A percentile compares a stretch with the other conserved stretches of the same genome.
phyloP scores from a whole-genome alignment of 352 stramenopile species.

The Globisporangium mamillatum region DNA sequence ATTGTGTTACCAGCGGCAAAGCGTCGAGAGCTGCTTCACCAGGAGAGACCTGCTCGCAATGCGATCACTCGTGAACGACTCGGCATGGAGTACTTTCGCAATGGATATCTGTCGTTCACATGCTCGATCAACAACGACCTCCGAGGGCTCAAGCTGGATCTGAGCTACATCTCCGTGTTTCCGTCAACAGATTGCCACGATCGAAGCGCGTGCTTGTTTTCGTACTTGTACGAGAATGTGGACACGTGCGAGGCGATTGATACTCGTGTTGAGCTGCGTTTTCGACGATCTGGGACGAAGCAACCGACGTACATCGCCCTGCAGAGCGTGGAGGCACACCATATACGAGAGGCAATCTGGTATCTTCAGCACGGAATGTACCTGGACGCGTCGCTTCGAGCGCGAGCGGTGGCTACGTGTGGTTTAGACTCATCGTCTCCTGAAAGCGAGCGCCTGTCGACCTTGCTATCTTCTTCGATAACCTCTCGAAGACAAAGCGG shows the following conservation, averaged over 20 bases:
- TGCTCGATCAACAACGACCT: slow-evolving; percentile 59
- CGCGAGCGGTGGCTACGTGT: slow-evolving; percentile 16
- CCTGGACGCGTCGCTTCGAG: slow-evolving; percentile 35
- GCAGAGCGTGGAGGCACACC: slow-evolving; percentile 49
- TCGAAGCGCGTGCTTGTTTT: slow-evolving; percentile 67
- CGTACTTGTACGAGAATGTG: slow-evolving; percentile 56
- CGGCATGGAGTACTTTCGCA: slow-evolving; percentile 51
- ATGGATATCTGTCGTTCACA: slow-evolving; percentile 46
- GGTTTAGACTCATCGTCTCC: slow-evolving; percentile 1
- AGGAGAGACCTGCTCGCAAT: slow-evolving; percentile 50
- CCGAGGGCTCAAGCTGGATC: slow-evolving; percentile 49
- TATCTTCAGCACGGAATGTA: slow-evolving; percentile 50
- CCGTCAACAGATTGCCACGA: slow-evolving; percentile 53
- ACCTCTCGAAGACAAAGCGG: slow-evolving; percentile 19
- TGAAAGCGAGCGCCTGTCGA: background rate
- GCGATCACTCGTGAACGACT: slow-evolving; percentile 42
- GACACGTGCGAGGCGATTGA: slow-evolving; percentile 43
- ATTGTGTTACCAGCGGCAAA: slow-evolving; percentile 31
- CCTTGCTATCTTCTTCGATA: background rate
- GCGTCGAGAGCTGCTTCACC: slow-evolving; percentile 48
- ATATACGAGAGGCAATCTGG: slow-evolving; percentile 68
- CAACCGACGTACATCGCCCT: slow-evolving; percentile 59
- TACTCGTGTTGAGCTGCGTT: slow-evolving; percentile 52
- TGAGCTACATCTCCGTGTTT: slow-evolving; percentile 51
- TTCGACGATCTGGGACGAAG: slow-evolving; percentile 44